Percentiles rank a stretch among this genome's conserved stretches.
These are phyloP conservation scores for Thecaphora thlaspeos DNA, from an alignment of 1,284 basidiomycete species.

Conservation along the genomic window DNA sequence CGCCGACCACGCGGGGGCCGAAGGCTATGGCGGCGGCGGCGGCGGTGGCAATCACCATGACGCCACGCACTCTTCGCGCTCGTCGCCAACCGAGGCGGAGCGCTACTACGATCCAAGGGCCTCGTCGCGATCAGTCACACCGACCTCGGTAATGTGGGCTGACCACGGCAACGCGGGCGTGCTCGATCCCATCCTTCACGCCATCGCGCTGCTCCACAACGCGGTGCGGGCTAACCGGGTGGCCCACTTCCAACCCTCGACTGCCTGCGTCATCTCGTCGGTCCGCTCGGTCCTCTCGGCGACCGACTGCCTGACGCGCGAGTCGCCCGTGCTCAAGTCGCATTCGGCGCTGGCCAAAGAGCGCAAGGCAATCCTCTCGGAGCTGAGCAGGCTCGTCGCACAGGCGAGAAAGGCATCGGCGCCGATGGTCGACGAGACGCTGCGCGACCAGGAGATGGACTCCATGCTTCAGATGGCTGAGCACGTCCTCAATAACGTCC, in stretches of 20 bases:
- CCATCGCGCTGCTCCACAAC: slow-evolving; percentile 78
- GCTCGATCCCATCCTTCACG: slow-evolving; percentile 69
- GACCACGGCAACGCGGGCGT: slow-evolving; percentile 30
- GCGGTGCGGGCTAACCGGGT: slow-evolving; percentile 74
- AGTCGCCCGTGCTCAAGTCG: slow-evolving; percentile 70
- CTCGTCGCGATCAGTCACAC: slow-evolving; percentile 33
- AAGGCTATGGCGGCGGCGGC: slow-evolving; percentile 18
- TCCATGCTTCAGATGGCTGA: slow-evolving; percentile 60
- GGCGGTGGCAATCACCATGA: neutral
- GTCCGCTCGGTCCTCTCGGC: slow-evolving; percentile 84
- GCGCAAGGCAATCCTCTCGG: slow-evolving; percentile 77
- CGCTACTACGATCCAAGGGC: slow-evolving; percentile 13
- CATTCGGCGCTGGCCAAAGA: slow-evolving; percentile 72
- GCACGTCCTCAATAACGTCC: slow-evolving; percentile 61
- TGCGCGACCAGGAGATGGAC: slow-evolving; percentile 56
- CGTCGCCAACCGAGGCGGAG: no score
- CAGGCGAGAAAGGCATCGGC: slow-evolving; percentile 73
- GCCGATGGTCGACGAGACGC: slow-evolving; percentile 35
- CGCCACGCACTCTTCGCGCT: no score
- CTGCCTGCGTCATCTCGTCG: slow-evolving; percentile 82
- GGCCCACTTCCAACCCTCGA: slow-evolving; percentile 70
- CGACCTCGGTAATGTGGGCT: slow-evolving; percentile 15
- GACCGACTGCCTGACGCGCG: slow-evolving; percentile 81
- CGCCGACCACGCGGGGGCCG: neutral
- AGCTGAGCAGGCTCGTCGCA: slow-evolving; percentile 78